These are phyloP conservation scores for Abrus precatorius DNA, from an alignment of 306 rosid species.

Conservation along the genomic window DNA sequence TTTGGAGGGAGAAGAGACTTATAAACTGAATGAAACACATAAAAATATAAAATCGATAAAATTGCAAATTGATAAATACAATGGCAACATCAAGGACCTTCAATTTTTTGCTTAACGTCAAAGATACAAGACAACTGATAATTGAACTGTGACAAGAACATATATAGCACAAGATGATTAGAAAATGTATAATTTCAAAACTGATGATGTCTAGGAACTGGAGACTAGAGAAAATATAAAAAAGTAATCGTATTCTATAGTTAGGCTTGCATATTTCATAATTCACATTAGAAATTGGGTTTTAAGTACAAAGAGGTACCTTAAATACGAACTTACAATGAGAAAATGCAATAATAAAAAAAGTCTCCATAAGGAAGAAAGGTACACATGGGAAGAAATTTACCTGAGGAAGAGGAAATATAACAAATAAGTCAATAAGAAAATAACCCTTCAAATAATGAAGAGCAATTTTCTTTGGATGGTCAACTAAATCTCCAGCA, in stretches of 20 bases:
- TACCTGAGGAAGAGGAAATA: constrained; percentile 90
- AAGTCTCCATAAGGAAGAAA: not conserved
- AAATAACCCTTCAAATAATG: constrained; percentile 69
- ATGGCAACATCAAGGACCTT: not conserved
- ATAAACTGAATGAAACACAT: not conserved
- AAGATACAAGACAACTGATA: not conserved
- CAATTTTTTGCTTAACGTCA: not conserved
- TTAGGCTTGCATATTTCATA: not conserved
- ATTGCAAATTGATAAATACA: not conserved
- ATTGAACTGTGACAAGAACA: not conserved
- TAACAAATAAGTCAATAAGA: constrained; percentile 67
- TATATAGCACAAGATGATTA: not conserved
- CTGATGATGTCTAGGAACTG: not conserved
- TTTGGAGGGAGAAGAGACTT: not conserved
- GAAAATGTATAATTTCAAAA: not conserved
- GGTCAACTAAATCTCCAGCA: constrained; percentile 88
- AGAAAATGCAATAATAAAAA: not conserved
- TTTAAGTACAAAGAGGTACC: not conserved
- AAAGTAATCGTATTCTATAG: not conserved
- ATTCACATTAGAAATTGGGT: not conserved
- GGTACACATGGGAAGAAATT: not conserved
- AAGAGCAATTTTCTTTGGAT: constrained; percentile 76
- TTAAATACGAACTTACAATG: not conserved
- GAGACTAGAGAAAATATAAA: not conserved
- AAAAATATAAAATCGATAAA: not conserved